phyloP scores from a whole-genome alignment of 208 protist species.

The Tritrichomonas musculus region DNA sequence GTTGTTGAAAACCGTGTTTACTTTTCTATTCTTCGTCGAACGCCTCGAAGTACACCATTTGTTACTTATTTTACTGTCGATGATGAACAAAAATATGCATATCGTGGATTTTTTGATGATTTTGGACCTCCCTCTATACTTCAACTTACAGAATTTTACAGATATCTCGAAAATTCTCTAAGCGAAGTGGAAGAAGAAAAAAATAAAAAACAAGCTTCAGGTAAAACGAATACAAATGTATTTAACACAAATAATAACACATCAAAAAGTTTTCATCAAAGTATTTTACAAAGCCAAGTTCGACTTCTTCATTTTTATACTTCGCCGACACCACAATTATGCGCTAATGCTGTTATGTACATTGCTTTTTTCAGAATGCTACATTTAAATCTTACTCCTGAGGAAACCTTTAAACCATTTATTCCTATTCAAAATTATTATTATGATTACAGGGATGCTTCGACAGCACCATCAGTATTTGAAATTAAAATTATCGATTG shows the following conservation, averaged over 20 bases:
- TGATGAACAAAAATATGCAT: background rate
- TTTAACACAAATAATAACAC: too few relatives aligned
- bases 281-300: too few relatives aligned
- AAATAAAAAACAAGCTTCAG: too few relatives aligned
- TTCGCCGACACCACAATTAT: background rate
- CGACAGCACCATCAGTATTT: constrained; percentile 58
- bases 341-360: background rate
- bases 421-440: background rate
- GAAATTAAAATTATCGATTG: constrained; percentile 69
- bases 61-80: background rate
- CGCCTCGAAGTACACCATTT: background rate
- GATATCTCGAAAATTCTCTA: too few relatives aligned
- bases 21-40: background rate
- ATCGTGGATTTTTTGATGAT: background rate
- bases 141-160: background rate
- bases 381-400: background rate
- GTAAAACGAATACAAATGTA: too few relatives aligned
- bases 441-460: constrained; percentile 78
- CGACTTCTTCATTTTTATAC: constrained; percentile 22
- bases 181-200: too few relatives aligned
- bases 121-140: background rate
- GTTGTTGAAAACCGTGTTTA: background rate
- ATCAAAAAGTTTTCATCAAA: too few relatives aligned
- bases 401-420: background rate
- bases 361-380: background rate